Evolutionary conservation across 1,284 basidiomycete species (phyloP).

Genomic region (Coriolopsis trogii): DNA sequence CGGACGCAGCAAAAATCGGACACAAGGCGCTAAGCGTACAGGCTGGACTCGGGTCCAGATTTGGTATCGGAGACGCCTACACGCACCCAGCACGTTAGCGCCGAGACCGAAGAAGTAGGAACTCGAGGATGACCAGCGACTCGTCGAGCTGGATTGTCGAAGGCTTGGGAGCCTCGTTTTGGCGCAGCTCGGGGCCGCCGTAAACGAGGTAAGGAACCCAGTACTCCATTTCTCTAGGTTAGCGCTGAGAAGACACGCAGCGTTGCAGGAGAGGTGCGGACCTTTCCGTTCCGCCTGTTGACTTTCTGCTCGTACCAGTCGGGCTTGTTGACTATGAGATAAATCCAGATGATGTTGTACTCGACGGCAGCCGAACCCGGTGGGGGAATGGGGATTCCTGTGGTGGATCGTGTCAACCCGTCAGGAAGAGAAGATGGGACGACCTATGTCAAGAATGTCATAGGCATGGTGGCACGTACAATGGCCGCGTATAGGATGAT

Average conservation of each 20-base stretch:
- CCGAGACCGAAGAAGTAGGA: too few species aligned
- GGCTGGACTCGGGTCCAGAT: too few species aligned
- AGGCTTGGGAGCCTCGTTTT: conserved; percentile 52
- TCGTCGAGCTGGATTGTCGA: conserved; percentile 61
- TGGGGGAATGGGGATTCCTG: conserved; percentile 10
- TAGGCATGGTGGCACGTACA: conserved; percentile 29
- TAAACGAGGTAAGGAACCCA: background rate
- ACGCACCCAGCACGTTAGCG: too few species aligned
- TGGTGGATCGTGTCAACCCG: too few species aligned
- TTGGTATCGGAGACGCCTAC: too few species aligned
- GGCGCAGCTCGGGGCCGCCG: conserved; percentile 47
- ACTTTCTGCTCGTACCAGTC: conserved; percentile 63
- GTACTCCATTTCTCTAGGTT: background rate
- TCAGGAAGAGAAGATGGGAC: background rate
- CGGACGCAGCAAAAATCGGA: too few species aligned
- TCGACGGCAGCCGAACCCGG: conserved; percentile 46
- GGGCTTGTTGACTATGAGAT: conserved; percentile 60
- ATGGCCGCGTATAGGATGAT: conserved; percentile 54
- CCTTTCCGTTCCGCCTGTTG: conserved; percentile 61
- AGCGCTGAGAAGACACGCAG: background rate
- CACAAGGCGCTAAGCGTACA: too few species aligned
- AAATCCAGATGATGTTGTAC: conserved; percentile 54
- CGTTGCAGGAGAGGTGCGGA: conserved; percentile 23
- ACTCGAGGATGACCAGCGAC: conserved; percentile 62
- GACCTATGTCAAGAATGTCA: background rate